These are phyloP conservation scores for Amanita subjunquillea DNA, from an alignment of 768 basidiomycete genomes.

Conservation along the genomic window DNA sequence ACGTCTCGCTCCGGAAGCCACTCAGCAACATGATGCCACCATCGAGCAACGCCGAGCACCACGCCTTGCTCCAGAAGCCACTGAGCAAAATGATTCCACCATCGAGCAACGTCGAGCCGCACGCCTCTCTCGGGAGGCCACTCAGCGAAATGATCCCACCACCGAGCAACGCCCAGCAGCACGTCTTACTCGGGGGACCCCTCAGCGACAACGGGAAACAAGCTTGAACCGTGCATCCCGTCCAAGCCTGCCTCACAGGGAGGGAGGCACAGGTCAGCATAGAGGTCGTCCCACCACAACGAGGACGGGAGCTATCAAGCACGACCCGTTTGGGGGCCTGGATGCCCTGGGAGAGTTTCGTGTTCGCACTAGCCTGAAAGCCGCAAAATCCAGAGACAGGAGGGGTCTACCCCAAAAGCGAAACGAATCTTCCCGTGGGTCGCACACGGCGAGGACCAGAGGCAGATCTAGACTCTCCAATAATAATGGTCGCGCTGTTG, in stretches of 20 bases:
- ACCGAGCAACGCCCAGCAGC: neutral
- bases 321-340: neutral
- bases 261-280: neutral
- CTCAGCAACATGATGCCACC: neutral
- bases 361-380: neutral
- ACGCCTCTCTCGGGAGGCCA: neutral
- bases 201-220: too few species aligned
- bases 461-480: neutral
- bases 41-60: neutral
- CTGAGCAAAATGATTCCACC: neutral
- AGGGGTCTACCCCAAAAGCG: neutral
- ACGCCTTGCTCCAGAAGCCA: too few species aligned
- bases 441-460: neutral
- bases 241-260: too few species aligned
- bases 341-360: conserved; percentile 1
- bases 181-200: neutral
- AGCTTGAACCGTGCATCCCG: neutral
- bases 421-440: neutral
- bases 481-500: neutral
- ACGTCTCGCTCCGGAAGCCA: conserved; percentile 13
- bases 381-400: neutral
- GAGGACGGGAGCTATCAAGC: neutral
- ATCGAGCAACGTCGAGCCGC: neutral
- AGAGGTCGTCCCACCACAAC: neutral
- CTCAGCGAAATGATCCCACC: neutral